phyloP scores from a whole-genome alignment of 345 rosid species.

The Citrus hindsii region DNA sequence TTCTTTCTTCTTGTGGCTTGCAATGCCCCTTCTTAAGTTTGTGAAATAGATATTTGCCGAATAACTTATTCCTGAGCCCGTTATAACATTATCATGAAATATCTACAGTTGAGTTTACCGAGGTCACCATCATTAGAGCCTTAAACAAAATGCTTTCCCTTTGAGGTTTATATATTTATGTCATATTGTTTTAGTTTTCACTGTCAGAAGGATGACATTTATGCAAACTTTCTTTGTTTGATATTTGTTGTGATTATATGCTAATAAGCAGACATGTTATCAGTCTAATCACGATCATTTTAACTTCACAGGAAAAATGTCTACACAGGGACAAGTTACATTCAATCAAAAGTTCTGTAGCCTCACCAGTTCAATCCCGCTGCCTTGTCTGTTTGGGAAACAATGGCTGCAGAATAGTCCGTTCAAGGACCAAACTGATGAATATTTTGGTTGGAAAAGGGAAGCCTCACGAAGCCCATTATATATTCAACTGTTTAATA shows the following conservation, averaged over 20 bases:
- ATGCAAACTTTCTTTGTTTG: no score
- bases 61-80: neutral
- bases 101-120: neutral
- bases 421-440: constrained; percentile 89
- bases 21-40: neutral
- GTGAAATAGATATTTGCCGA: neutral
- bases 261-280: no score
- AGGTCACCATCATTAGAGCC: neutral
- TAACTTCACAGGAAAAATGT: constrained; percentile 32
- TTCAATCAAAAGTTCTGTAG: constrained; percentile 27
- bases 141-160: neutral
- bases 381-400: constrained; percentile 65
- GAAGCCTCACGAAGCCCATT: constrained; percentile 76
- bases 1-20: neutral
- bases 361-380: constrained; percentile 24
- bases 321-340: constrained; percentile 28
- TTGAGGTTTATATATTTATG: neutral
- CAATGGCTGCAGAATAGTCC: constrained; percentile 61
- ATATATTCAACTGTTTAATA: constrained; percentile 54
- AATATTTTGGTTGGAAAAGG: constrained; percentile 58
- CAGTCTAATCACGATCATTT: neutral
- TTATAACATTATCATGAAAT: neutral
- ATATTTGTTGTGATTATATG: no score
- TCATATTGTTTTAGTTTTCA: neutral
- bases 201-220: no score